These are phyloP conservation scores for Ogataea hybrid DNA, from an alignment of 1,139 yeast genomes.

Conservation along the genomic window DNA sequence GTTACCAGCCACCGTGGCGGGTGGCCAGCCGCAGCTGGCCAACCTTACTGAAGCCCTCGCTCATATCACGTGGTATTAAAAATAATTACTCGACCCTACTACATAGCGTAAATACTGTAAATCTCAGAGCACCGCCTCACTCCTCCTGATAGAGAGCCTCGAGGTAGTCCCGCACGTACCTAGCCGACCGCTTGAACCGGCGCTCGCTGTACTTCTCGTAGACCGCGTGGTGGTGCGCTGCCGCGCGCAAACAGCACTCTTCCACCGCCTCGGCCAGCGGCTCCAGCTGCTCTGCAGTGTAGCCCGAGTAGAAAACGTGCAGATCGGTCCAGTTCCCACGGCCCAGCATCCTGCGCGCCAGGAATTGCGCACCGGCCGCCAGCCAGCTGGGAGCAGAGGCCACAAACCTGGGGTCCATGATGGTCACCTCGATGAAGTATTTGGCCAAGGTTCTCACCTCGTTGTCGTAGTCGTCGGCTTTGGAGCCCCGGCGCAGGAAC, in stretches of 20 bases:
- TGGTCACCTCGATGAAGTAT: conserved; percentile 82
- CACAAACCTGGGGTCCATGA: conserved; percentile 87
- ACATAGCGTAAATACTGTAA: conserved; percentile 13
- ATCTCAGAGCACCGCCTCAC: conserved; percentile 9
- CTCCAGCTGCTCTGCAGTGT: conserved; percentile 75
- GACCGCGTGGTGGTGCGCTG: conserved; percentile 74
- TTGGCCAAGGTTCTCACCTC: conserved; percentile 93
- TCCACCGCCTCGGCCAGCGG: conserved; percentile 74
- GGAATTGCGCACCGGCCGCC: conserved; percentile 90
- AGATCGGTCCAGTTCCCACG: conserved; percentile 79
- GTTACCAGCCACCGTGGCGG: conserved; percentile 11
- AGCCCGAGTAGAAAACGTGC: conserved; percentile 90
- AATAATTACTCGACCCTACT: too few relatives aligned
- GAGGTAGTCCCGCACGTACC: conserved; percentile 67
- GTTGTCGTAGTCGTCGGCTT: conserved; percentile 94
- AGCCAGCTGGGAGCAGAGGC: conserved; percentile 93
- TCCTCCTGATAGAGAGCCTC: conserved; percentile 17
- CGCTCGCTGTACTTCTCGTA: conserved; percentile 86
- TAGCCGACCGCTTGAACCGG: conserved; percentile 75
- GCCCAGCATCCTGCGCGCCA: conserved; percentile 67
- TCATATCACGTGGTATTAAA: conserved; percentile 1
- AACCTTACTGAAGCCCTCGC: not conserved
- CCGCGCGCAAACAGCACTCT: conserved; percentile 70
- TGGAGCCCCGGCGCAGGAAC: conserved; percentile 84
- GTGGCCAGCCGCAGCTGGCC: not conserved